Conservation (phyloP, 2,329 filamentous ascomycete species). For the Botrytis medusae region DNA sequence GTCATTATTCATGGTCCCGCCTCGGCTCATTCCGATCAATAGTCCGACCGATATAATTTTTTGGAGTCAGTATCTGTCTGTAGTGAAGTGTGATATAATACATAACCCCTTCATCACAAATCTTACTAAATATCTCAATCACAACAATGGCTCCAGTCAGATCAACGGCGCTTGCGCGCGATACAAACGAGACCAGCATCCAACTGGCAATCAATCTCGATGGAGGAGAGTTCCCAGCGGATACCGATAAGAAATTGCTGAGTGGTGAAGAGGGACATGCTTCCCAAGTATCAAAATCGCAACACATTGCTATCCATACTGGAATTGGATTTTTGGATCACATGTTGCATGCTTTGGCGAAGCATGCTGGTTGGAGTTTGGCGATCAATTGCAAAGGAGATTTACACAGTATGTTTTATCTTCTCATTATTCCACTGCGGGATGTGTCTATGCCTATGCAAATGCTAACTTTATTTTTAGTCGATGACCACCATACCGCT, state of each 20-base stretch:
- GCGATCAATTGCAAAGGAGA: constrained; percentile 82
- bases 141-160: constrained; percentile 45
- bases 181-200: constrained; percentile 98
- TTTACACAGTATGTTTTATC: constrained; percentile 68
- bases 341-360: constrained; percentile 95
- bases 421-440: not conserved
- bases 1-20: constrained; percentile 14
- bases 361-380: constrained; percentile 93
- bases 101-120: not conserved
- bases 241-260: constrained; percentile 58
- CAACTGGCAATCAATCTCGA: constrained; percentile 65
- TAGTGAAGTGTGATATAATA: not conserved
- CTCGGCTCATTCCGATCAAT: constrained; percentile 24
- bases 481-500: constrained; percentile 98
- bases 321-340: constrained; percentile 98
- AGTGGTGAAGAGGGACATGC: constrained; percentile 66
- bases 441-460: not conserved
- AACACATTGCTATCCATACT: constrained; percentile 84
- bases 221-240: constrained; percentile 73
- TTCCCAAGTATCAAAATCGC: constrained; percentile 77
- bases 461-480: constrained; percentile 47
- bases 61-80: not conserved
- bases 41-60: constrained; percentile 19
- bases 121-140: not conserved
- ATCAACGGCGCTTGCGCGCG: constrained; percentile 76